Base-by-base conservation (phyloP, 1,284 basidiomycete genomes). In the Cronartium ribicola region DNA sequence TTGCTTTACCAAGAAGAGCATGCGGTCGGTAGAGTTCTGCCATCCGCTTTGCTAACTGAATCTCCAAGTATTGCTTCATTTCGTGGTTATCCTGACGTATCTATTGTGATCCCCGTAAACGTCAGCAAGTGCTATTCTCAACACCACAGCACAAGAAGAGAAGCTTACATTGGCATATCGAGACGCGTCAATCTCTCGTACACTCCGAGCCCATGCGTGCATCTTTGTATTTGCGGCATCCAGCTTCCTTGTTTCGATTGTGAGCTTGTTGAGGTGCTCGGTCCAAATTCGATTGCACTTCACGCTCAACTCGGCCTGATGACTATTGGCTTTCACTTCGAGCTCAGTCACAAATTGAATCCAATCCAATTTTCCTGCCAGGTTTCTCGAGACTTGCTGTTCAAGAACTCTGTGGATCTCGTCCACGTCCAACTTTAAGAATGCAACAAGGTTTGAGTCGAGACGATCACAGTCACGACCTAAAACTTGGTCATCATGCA, bases 41-140 rank as follows among this genome's bases (percentile, higher is more conserved):
- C 40, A 73, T 37, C 20, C 70, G 70, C 61, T 73, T 90, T 88
- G 78, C 90, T 91, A 0, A 87, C 84, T 77, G 92, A 90, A 6
- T 89, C 87, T 89, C 90, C 91, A 8, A 89, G 89, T 2, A 89
- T 87, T 1, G 87, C 84, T 79, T 90, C 88, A 29, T 85, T 63
- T 87, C 86, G 11, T 88, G 84, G 61, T 84, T 48, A 81, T 80
- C 76, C 82, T 82, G 82, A 76, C 76, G 80, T 59, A 80, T 76
- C 37, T 81, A 77, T 75, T 81, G 81, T 51, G 81, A 75, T 43
- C 80, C 79, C 60, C 78, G 77, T 37, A 79, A 79, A 71, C 40
- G 29, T 40, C 51, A 48, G 20, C 14, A 63, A 40, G 39, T 20
- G 2, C 20, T 11, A 39, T 5, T 40, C 43, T 17, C 48, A 67